Conservation (phyloP, 352 stramenopile species). For the Albugo candida region DNA sequence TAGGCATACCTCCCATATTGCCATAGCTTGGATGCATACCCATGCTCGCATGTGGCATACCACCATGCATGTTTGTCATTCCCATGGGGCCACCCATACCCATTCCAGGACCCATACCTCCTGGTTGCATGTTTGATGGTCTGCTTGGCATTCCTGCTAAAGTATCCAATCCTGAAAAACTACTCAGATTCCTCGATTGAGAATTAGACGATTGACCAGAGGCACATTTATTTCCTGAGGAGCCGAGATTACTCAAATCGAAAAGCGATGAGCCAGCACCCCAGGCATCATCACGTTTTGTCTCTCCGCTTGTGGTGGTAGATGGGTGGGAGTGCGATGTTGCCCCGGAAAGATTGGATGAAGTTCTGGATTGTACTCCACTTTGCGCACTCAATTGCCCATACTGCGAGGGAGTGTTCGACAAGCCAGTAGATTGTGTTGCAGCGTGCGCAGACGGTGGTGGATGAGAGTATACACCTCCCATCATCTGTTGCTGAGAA, state of each 20-base stretch:
- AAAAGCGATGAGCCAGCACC: not conserved
- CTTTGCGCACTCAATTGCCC: not conserved
- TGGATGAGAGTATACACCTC: conserved; percentile 20
- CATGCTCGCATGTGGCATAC: not conserved
- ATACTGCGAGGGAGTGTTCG: conserved; percentile 1
- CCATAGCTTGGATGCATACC: conserved; percentile 1
- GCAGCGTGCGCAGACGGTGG: conserved; percentile 19
- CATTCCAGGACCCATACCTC: not conserved
- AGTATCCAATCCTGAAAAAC: conserved; percentile 65
- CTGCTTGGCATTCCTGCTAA: conserved; percentile 62
- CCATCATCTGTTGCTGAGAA: conserved; percentile 17
- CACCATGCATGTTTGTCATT: not conserved
- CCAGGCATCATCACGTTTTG: conserved; percentile 1
- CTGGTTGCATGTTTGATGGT: not conserved
- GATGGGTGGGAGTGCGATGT: conserved; percentile 16
- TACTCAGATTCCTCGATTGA: conserved; percentile 25
- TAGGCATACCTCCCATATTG: conserved; percentile 5
- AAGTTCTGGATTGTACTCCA: not conserved
- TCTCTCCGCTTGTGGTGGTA: not conserved
- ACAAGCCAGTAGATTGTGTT: conserved; percentile 9
- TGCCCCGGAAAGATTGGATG: conserved; percentile 8
- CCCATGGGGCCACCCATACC: not conserved
- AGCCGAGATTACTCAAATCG: conserved; percentile 9
- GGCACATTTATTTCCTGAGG: conserved; percentile 3
- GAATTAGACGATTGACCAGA: conserved; percentile 15